Conservation (phyloP, 164 flowering plant species). For the Platanus orientalis region DNA sequence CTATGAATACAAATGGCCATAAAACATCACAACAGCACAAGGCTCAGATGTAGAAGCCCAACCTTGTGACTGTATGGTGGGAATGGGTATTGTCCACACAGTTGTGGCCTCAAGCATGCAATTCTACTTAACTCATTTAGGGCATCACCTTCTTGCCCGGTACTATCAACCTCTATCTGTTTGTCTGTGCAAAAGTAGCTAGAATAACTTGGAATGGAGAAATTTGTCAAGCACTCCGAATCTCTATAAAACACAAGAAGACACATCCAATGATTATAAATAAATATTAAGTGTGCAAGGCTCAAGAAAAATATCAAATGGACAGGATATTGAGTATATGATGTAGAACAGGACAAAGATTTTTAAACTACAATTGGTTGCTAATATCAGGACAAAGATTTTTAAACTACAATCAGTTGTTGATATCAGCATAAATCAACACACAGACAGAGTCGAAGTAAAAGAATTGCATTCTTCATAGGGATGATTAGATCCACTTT, state of each 20-base stretch:
- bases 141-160: conserved; percentile 34
- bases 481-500: no score
- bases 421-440: no score
- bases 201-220: conserved; percentile 41
- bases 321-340: no score
- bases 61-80: conserved; percentile 29
- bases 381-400: no score
- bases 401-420: no score
- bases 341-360: no score
- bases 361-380: no score
- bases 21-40: conserved; percentile 37
- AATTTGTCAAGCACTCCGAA: conserved; percentile 36
- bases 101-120: conserved; percentile 43
- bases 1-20: conserved; percentile 41
- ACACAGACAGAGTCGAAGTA: no score
- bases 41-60: conserved; percentile 45
- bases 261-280: no score
- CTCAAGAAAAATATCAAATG: no score
- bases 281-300: no score
- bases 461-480: no score
- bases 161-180: conserved; percentile 36
- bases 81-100: conserved; percentile 45
- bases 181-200: conserved; percentile 36
- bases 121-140: conserved; percentile 37
- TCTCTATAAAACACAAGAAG: conserved; percentile 32